Percentiles rank a stretch among this genome's conserved stretches.
Conservation (phyloP, 352 stramenopile genomes). For the Phytophthora vignae region DNA sequence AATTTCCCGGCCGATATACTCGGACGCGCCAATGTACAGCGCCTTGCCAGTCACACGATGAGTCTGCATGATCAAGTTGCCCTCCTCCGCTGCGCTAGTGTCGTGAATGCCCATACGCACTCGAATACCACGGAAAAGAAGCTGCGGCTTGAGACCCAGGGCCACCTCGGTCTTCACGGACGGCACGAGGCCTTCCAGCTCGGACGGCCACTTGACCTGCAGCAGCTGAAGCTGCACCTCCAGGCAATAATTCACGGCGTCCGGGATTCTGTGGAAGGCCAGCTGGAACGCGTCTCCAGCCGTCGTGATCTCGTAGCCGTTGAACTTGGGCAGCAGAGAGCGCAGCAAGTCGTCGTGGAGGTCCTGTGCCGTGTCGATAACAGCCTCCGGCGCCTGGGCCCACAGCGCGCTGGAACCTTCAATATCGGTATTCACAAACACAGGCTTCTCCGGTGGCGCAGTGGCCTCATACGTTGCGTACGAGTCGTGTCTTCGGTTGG, state of each 20-base stretch:
- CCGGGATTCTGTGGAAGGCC: conserved; percentile 68
- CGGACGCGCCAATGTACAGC: conserved; percentile 71
- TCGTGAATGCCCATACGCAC: conserved; percentile 87
- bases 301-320: conserved; percentile 83
- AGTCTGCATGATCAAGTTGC: conserved; percentile 54
- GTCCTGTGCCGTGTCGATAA: conserved; percentile 70
- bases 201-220: conserved; percentile 66
- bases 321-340: conserved; percentile 53
- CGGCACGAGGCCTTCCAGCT: conserved; percentile 56
- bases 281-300: conserved; percentile 78
- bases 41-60: conserved; percentile 75
- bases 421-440: conserved; percentile 86
- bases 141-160: conserved; percentile 50
- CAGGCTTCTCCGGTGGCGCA: conserved; percentile 47
- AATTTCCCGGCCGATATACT: conserved; percentile 71
- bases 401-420: conserved; percentile 79
- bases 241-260: conserved; percentile 74
- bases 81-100: conserved; percentile 56
- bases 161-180: conserved; percentile 66
- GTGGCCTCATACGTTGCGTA: conserved; percentile 43
- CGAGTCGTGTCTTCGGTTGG: conserved; percentile 48
- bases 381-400: conserved; percentile 53
- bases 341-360: conserved; percentile 75
- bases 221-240: conserved; percentile 70
- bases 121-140: conserved; percentile 69